Base-by-base conservation (phyloP, 192 early-diverging fungal genomes). In the Entophlyctis luteolus region DNA sequence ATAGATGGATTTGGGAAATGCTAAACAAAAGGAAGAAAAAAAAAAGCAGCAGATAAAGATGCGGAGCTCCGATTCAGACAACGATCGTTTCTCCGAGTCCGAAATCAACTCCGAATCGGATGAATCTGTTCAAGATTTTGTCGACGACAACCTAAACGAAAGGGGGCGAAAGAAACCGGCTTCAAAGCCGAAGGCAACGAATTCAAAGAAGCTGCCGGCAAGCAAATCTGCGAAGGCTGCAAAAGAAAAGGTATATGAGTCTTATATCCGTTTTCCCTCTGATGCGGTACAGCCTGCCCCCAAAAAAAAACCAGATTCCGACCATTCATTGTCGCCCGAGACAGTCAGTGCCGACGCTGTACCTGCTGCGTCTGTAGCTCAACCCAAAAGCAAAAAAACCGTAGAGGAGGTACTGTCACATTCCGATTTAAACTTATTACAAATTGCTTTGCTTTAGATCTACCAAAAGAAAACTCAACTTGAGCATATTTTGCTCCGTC, bases 391-490 rank as follows among this genome's bases (percentile, higher is more conserved):
- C 52, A 8, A 53, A 25, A 20, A 20, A 53, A 53, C 6, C 6
- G 12, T n/a, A 42, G 39, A 12, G 10, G 39, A 42, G n/a, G 39
- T 12, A n/a, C 10, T 42, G 39, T 42, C 10, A n/a, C n/a, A 42
- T n/a, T 42, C n/a, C n/a, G 39, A 42, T 42, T n/a, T 42, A n/a
- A 42, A 42, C 8, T 42, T 12, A 42, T 12, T 12, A 42, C 39
- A n/a, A 42, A 42, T n/a, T 12, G n/a, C 8, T 12, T 12, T 12
- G n/a, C 39, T 12, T 42, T 87, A 98, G 66, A 93, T 92, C 23
- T 99, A 96, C 76, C 90, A 96, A 72, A 95, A 95, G 65, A 96
- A 95, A 69, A 88, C 92, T 0, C 96, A 93, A 35, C 67, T 97
- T 22, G 95, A 99, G 76, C 95, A 99, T 70, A 93, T 99, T 48